Base-by-base conservation (phyloP, 2,329 filamentous ascomycete species). In the Dactylellina sp. region DNA sequence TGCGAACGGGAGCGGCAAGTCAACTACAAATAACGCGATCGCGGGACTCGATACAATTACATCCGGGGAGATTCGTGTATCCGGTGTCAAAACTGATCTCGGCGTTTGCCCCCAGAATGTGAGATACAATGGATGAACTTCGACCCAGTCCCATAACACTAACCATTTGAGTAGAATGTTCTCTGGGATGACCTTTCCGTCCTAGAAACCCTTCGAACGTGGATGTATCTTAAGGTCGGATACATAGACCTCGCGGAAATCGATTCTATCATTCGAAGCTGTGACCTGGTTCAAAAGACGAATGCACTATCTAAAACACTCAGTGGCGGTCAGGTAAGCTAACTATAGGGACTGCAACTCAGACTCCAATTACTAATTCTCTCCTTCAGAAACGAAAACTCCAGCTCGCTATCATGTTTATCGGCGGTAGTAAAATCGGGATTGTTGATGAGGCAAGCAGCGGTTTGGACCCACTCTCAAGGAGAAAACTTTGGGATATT, bases 401-500 rank as follows among this genome's bases (percentile, higher is more conserved):
- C 7, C 93, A 97, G 80, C 84, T 97, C 1, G 93, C 92, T 3
- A 94, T 97, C 88, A 97, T 97, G 92, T 88, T 97, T 77, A 96
- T 92, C 2, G 93, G 94, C 75, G 93, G 92, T 9, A 94, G 91
- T 75, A 88, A 88, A 22, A 89, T 97, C 0, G 97, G 93, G 81
- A 95, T 92, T 78, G 88, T 97, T 4, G 93, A 97, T 77, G 94
- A 97, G 81, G 92, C 97, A 12, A 93, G 90, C 40, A 93, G 90
- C 71, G 94, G 93, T 12, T 85, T 97, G 18, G 93, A 97, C 79
- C 93, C 94, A 0, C 83, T 97, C 0, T 93, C 91, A 18, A 86
- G 94, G 62, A 84, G 93, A 25, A 97, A 96, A 82, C 91, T 97
- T 22, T 97, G 93, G 93, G 92, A 97, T 77, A 97, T 97, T 71